phyloP scores from a whole-genome alignment of 257 asterid species.

The Gentiana macrophylla region DNA sequence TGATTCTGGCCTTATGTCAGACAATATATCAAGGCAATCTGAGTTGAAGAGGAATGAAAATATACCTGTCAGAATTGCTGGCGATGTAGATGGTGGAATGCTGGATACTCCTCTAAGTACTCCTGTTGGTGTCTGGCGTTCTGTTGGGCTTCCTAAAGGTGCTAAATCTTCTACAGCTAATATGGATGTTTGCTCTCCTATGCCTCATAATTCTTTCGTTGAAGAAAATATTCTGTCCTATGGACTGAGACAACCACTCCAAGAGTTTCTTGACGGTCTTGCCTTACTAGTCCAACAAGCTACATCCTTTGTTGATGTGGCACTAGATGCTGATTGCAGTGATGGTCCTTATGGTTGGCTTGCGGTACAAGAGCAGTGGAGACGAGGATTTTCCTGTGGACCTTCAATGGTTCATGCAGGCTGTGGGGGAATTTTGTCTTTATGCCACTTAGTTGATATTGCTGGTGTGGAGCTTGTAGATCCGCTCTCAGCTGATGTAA shows the following conservation, averaged over 20 bases:
- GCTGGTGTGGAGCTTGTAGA: conserved; percentile 97
- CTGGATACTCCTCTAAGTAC: conserved; percentile 72
- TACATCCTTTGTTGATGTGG: conserved; percentile 92
- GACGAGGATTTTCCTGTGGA: conserved; percentile 98
- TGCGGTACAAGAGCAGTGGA: conserved; percentile 92
- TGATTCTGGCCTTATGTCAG: conserved; percentile 59
- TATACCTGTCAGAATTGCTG: conserved; percentile 84
- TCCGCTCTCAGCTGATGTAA: conserved; percentile 88
- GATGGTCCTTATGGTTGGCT: conserved; percentile 99
- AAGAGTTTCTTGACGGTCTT: conserved; percentile 95
- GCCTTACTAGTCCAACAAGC: conserved; percentile 95
- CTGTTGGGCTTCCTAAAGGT: conserved; percentile 72
- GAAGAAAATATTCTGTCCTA: conserved; percentile 92
- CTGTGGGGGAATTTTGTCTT: conserved; percentile 95
- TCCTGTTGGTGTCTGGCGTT: conserved; percentile 97
- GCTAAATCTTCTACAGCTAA: conserved; percentile 44
- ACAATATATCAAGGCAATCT: conserved; percentile 48
- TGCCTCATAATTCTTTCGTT: conserved; percentile 65
- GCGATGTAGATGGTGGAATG: conserved; percentile 79
- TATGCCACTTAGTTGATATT: conserved; percentile 88
- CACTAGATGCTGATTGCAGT: conserved; percentile 89
- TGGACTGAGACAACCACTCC: conserved; percentile 90
- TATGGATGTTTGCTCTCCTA: conserved; percentile 58
- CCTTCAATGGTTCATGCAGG: conserved; percentile 99
- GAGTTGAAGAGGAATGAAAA: conserved; percentile 80